These are phyloP conservation scores for Cerrena zonata DNA, from an alignment of 1,284 basidiomycete genomes.

Conservation along the genomic window DNA sequence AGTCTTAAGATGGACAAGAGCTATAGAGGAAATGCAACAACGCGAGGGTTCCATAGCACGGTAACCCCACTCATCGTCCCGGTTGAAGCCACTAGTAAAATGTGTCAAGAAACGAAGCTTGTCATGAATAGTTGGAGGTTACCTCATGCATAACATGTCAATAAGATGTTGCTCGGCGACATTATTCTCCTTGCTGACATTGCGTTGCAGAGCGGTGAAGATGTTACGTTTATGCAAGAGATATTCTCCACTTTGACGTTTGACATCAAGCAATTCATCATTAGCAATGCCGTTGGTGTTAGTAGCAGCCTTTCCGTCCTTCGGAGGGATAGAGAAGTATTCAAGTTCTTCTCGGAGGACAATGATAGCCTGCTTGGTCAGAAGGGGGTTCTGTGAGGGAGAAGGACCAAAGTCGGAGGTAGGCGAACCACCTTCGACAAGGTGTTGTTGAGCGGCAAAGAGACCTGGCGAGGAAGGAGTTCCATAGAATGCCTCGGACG, in stretches of 20 bases:
- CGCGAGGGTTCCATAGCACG: constrained; percentile 90
- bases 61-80: constrained; percentile 96
- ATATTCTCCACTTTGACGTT: constrained; percentile 79
- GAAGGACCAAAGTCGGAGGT: constrained; percentile 59
- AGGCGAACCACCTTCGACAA: constrained; percentile 55
- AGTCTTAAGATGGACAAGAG: constrained; percentile 94
- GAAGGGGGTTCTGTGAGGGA: constrained; percentile 79
- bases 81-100: constrained; percentile 78
- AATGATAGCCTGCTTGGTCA: constrained; percentile 96
- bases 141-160: constrained; percentile 99
- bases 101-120: constrained; percentile 7
- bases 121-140: constrained; percentile 20
- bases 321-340: constrained; percentile 93
- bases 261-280: constrained; percentile 68
- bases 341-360: constrained; percentile 97
- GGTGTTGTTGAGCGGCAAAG: constrained; percentile 73
- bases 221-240: constrained; percentile 88
- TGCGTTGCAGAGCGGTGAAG: constrained; percentile 95
- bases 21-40: constrained; percentile 97
- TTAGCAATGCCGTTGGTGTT: constrained; percentile 78
- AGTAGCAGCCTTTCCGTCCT: constrained; percentile 54
- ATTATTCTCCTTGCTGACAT: constrained; percentile 99
- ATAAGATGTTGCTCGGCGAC: constrained; percentile 98
- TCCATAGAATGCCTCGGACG: constrained; percentile 91
- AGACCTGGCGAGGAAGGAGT: constrained; percentile 69